Base-by-base conservation (phyloP, 768 basidiomycete species). In the Rhodocollybia butyracea region DNA sequence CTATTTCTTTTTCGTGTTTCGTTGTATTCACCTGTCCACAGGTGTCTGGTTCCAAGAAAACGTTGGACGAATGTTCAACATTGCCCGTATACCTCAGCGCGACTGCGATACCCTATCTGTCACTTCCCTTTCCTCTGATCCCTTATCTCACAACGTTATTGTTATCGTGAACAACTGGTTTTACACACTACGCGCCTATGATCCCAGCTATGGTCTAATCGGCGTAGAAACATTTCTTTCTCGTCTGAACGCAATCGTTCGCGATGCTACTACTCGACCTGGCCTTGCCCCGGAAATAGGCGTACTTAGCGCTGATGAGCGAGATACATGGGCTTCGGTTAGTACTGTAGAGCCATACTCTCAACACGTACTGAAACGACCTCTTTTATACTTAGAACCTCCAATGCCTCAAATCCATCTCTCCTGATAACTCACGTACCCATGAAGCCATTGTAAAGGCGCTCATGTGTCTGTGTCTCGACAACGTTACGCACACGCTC, bases 301-400 rank as follows among this genome's bases (percentile, higher is more conserved):
- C 7, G 76, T 85, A 0, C 73, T 97, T 42, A 91, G 85, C 22
- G 85, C 88, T 3, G 92, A 95, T 64, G 78, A 87, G 24, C 77
- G 95, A 58, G 91, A 96, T 68, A 73, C 66, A 11, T 97, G 95
- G 95, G 79, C 88, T 11, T 71, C 80, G 65, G 92, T 93, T 68
- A 55, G 81, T 61, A 12, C 17, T 15, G 39, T 24, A 30, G 41
- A 40, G n/a, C n/a, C 31, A 38, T 40, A 29, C 34, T 30, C 36
- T 51, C 54, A 15, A 5, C 31, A 17, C 21, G 30, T 24, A 7
- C 12, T 4, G 15, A 31, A 31, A 15, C 2, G 22, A 30, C 21
- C 2, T 31, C 46, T 31, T 11, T 17, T 24, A 34, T 11, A 19
- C n/a, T 50, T 32, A 93, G 93, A 94, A 92, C 60, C 81, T 92